Evolutionary conservation across 768 basidiomycete genomes (phyloP), one percentile per base, ranked within the genome.

Genomic region (Pleurotus platypus): DNA sequence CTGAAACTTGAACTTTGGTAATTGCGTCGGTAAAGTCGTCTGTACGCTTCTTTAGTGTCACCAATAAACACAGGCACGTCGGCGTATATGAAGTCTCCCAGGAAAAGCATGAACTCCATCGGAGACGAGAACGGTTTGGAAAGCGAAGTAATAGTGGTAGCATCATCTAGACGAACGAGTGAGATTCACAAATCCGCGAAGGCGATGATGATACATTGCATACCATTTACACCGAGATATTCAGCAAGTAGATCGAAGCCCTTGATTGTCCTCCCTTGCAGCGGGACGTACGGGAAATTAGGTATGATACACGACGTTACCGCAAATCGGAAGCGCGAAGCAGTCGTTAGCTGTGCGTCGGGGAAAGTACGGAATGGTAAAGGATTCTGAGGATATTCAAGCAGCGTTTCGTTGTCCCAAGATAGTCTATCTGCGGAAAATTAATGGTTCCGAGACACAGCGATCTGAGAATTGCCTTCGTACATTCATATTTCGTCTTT

Each of bases 41-140:
- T 69, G 64, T 88, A 92, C 15, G 79, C 77, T 47, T 85, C 79
- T 57, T 69, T 69, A 60, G 77, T 69, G 62, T 85, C 82, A 2
- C 86, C 86, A 43, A 79, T 76, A 64, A 84, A 85, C 9, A 76
- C 49, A 4, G 90, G 89, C 1, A 87, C 82, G 62, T 90, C 88
- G 1, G 85, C 85, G 61, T 90, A 89, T 60, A 92, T 85, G 59
- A 86, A 87, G 64, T 90, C 89, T 4, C 89, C 89, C 49, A 90
- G 70, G 67, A 90, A 83, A 5, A 89, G 64, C 69, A 90, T 68
- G 61, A 90, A 91, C 53, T 84, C 83, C 4, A 78, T 69, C 3
- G 72, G 72, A 18, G 70, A 45, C n/a, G 42, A 5, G 13, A 45
- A 22, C 8, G 30, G 30, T 9, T 35, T 35, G 30, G 30, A 11